Percentiles rank a stretch among this genome's conserved stretches.
Evolutionary conservation across 2,329 filamentous ascomycete species (phyloP).

Genomic region (Anthostomella pinea): DNA sequence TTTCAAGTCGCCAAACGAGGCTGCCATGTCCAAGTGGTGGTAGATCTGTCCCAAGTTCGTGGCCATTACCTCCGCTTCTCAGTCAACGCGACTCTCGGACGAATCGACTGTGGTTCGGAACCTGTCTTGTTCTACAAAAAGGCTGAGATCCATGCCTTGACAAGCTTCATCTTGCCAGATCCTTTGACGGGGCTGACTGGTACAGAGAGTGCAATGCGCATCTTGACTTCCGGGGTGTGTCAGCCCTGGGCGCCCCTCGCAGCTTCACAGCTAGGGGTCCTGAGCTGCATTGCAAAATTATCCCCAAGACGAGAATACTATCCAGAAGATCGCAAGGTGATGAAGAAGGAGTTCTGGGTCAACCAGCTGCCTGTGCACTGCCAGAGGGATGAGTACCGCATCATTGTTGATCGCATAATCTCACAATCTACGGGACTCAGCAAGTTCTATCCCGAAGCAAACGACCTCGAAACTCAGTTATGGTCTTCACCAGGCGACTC

Average conservation of each 20-base stretch:
- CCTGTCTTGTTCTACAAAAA: slow-evolving; percentile 53
- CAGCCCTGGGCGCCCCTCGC: slow-evolving; percentile 45
- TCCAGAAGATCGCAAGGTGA: slow-evolving; percentile 30
- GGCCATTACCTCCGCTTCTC: slow-evolving; percentile 46
- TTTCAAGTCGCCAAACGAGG: slow-evolving; percentile 29
- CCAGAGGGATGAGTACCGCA: slow-evolving; percentile 38
- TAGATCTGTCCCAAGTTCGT: slow-evolving; percentile 29
- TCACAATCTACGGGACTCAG: slow-evolving; percentile 29
- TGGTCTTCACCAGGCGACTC: slow-evolving; percentile 8
- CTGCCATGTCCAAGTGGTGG: slow-evolving; percentile 44
- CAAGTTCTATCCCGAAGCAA: slow-evolving; percentile 13
- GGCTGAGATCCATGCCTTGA: slow-evolving; percentile 58
- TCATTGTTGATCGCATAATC: slow-evolving; percentile 29
- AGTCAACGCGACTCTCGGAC: slow-evolving; percentile 53
- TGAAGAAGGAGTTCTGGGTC: slow-evolving; percentile 38
- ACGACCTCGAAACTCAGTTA: not conserved
- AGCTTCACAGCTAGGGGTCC: not conserved
- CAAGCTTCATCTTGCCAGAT: slow-evolving; percentile 57
- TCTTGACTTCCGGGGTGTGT: slow-evolving; percentile 46
- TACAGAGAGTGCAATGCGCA: slow-evolving; percentile 55
- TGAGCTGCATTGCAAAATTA: slow-evolving; percentile 28
- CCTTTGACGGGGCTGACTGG: slow-evolving; percentile 57
- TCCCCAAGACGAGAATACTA: slow-evolving; percentile 35
- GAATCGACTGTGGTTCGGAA: slow-evolving; percentile 56
- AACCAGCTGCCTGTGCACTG: slow-evolving; percentile 28